Base-by-base conservation (phyloP, 176 grass and related monocot species). In the Panicum miliaceum region DNA sequence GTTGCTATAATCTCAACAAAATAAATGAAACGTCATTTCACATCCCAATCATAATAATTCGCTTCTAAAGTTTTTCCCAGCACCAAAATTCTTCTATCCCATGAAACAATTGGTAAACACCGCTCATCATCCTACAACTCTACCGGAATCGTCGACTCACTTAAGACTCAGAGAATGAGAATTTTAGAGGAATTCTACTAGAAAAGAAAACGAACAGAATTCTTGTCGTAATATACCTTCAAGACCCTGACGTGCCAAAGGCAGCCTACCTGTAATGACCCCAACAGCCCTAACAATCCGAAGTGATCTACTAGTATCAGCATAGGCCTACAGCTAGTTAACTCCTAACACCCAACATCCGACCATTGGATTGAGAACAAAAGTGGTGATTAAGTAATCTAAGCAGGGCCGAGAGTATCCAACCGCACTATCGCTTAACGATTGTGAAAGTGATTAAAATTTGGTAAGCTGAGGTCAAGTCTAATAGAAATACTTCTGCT, bases 281-380 rank as follows among this genome's bases (percentile, higher is more conserved):
- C 75, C 75, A 45, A 60, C 23, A 63, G 58, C n/a, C 40, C 41
- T 11, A 78, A 45, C 7, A 46, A 7, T 36, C 32, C 51, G 6
- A 73, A 51, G 70, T 3, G 6, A 14, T 32, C 4, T 41, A 10
- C 65, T 14, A n/a, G 8, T 12, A 75, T 53, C 26, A 20, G 22
- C 48, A 36, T 38, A 54, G 35, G 10, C 20, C 1, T 35, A 22
- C 4, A 56, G 29, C 52, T n/a, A 75, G 19, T 23, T 58, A 58
- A 15, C 34, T 57, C 73, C n/a, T 40, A 23, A 76, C 82, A 75
- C 82, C 35, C 46, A 66, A 84, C 82, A 84, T 67, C 86, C 81
- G 66, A 88, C 81, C 36, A 65, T 26, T 18, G 18, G 66, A 58
- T 76, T 51, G 16, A 34, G 42, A 82, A 77, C 47, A 70, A 83